Percentiles rank a stretch among this genome's conserved stretches.
phyloP scores from a whole-genome alignment of 768 basidiomycete species.

The Tephrocybe sp. region DNA sequence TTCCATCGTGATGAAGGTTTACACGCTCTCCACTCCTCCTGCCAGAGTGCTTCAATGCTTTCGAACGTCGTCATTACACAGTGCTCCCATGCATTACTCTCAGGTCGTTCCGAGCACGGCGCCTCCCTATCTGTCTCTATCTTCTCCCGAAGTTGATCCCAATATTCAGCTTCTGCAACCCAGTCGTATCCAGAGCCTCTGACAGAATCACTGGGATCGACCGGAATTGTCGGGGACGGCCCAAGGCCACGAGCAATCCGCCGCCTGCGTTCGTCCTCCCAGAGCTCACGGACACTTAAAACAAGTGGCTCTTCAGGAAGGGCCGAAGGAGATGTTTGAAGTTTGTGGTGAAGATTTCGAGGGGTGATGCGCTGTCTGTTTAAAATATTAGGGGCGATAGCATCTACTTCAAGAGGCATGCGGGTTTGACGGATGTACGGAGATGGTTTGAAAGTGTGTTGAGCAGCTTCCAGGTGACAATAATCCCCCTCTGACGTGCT shows the following conservation, averaged over 20 bases:
- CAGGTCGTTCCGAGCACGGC: slow-evolving; percentile 8
- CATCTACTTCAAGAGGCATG: slow-evolving; percentile 80
- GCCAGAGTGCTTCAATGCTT: slow-evolving; percentile 88
- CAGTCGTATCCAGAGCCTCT: slow-evolving; percentile 61
- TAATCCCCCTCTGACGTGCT: slow-evolving; percentile 34
- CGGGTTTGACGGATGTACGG: slow-evolving; percentile 68
- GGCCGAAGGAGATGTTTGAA: slow-evolving; percentile 61
- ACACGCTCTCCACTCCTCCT: slow-evolving; percentile 58
- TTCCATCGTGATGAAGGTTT: slow-evolving; percentile 34
- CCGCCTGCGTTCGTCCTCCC: slow-evolving; percentile 92
- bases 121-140: slow-evolving; percentile 48
- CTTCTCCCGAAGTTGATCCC: slow-evolving; percentile 66
- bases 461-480: slow-evolving; percentile 22
- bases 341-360: slow-evolving; percentile 64
- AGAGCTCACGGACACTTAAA: slow-evolving; percentile 86
- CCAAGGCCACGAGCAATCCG: slow-evolving; percentile 64
- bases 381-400: slow-evolving; percentile 77
- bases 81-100: slow-evolving; percentile 55
- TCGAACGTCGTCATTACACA: slow-evolving; percentile 89
- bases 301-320: slow-evolving; percentile 73
- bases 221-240: slow-evolving; percentile 72
- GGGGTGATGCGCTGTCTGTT: slow-evolving; percentile 71
- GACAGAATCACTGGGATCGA: slow-evolving; percentile 64
- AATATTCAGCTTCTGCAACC: slow-evolving; percentile 73
- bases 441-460: slow-evolving; percentile 43